A percentile compares a stretch with the other conserved stretches of the same genome.
Evolutionary conservation across 805 yeast species (phyloP).

Genomic region (Metschnikowia santaceciliae): DNA sequence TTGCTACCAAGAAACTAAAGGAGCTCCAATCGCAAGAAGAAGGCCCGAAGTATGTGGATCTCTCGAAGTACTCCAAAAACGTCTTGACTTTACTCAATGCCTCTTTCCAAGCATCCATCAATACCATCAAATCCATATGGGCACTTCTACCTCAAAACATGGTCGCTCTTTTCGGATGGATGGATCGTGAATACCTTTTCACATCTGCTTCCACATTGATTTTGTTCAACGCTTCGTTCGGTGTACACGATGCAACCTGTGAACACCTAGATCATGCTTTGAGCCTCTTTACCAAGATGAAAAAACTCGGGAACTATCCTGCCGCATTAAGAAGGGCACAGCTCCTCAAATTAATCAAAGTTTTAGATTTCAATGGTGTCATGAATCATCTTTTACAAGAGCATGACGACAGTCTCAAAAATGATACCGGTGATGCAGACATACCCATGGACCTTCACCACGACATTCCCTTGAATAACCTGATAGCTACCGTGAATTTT

Average conservation of each 20-base stretch:
- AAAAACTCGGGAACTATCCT: conserved; percentile 73
- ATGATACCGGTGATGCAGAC: not conserved
- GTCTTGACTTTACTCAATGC: conserved; percentile 68
- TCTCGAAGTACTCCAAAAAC: conserved; percentile 63
- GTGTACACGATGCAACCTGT: conserved; percentile 71
- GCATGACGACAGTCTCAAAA: conserved; percentile 46
- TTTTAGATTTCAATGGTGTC: conserved; percentile 64
- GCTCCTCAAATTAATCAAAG: conserved; percentile 56
- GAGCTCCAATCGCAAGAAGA: conserved; percentile 37
- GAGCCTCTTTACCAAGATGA: conserved; percentile 66
- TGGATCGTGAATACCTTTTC: conserved; percentile 80
- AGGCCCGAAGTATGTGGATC: conserved; percentile 53
- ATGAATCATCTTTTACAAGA: conserved; percentile 54
- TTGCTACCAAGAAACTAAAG: conserved; percentile 63
- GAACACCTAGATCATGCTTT: conserved; percentile 72
- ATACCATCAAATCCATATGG: conserved; percentile 71
- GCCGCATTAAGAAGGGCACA: conserved; percentile 75
- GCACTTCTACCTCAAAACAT: conserved; percentile 68
- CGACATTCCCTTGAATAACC: conserved; percentile 2
- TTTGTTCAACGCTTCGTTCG: conserved; percentile 74
- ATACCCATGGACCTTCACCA: conserved; percentile 11
- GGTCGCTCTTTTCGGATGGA: conserved; percentile 84
- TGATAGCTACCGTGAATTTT: conserved; percentile 5
- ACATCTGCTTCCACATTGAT: conserved; percentile 73
- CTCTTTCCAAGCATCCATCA: conserved; percentile 76